phyloP scores from a whole-genome alignment of 495 filamentous ascomycete species.

The Sporormia fimetaria region DNA sequence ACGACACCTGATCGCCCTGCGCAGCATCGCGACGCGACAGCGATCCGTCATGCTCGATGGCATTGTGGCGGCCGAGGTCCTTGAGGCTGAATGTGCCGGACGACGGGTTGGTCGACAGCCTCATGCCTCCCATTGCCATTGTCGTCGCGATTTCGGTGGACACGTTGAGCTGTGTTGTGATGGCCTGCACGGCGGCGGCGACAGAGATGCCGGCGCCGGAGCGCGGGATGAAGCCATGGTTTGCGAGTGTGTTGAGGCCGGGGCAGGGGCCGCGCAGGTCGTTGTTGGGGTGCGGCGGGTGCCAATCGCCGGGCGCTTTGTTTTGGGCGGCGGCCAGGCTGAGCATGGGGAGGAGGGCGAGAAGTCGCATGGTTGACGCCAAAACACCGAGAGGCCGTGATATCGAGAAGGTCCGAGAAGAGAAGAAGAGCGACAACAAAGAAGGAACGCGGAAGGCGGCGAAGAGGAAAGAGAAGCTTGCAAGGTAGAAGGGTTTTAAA shows the following conservation, averaged over 20 bases:
- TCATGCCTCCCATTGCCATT: constrained; percentile 10
- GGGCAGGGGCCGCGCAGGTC: constrained; percentile 25
- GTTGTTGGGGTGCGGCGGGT: constrained; percentile 8
- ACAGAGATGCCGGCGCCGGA: constrained; percentile 21
- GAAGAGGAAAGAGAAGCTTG: no score
- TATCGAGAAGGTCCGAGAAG: no score
- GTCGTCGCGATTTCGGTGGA: constrained; percentile 14
- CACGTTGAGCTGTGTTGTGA: constrained; percentile 21
- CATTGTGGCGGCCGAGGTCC: constrained; percentile 25
- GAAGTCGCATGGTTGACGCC: not conserved
- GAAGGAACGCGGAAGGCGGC: no score
- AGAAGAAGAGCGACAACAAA: no score
- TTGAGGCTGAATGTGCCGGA: constrained; percentile 19
- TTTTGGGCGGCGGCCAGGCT: not conserved
- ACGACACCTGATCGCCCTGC: constrained; percentile 15
- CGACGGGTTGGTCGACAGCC: constrained; percentile 7
- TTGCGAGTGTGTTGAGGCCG: constrained; percentile 28
- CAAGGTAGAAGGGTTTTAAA: no score
- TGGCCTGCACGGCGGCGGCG: constrained; percentile 9
- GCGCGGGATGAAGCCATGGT: constrained; percentile 25
- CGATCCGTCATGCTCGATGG: constrained; percentile 28
- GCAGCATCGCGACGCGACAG: constrained; percentile 21
- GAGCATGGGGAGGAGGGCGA: not conserved
- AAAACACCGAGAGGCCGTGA: no score
- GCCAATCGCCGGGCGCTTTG: constrained; percentile 2